Evolutionary conservation across 495 filamentous ascomycete species (phyloP).

Genomic region (Choiromyces venosus): DNA sequence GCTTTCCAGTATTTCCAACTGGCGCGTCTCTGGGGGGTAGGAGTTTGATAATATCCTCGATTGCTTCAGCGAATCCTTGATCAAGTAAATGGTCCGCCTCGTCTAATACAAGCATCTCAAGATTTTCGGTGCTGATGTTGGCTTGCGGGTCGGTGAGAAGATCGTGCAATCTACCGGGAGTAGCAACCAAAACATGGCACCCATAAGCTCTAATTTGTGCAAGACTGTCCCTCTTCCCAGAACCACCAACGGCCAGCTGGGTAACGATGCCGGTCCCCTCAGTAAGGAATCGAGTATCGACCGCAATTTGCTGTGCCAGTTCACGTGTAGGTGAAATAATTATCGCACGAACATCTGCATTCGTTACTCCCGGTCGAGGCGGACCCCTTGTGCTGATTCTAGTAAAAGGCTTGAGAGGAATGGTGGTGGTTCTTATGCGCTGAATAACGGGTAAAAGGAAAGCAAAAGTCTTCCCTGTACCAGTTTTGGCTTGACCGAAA

Average conservation of each 20-base stretch:
- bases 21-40: constrained; percentile 56
- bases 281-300: constrained; percentile 69
- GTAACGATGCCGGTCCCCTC: constrained; percentile 63
- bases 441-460: constrained; percentile 75
- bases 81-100: constrained; percentile 93
- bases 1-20: constrained; percentile 43
- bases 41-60: constrained; percentile 60
- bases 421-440: constrained; percentile 53
- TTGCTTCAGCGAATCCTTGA: constrained; percentile 75
- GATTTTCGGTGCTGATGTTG: constrained; percentile 63
- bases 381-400: constrained; percentile 45
- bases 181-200: constrained; percentile 85
- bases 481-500: constrained; percentile 80
- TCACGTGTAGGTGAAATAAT: constrained; percentile 93
- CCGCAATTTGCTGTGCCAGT: constrained; percentile 88
- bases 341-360: constrained; percentile 70
- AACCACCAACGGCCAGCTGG: constrained; percentile 86
- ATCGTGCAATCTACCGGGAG: constrained; percentile 83
- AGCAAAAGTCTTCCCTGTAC: constrained; percentile 81
- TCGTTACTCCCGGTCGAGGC: constrained; percentile 30
- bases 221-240: constrained; percentile 62
- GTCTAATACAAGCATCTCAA: constrained; percentile 80
- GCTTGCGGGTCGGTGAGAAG: constrained; percentile 64
- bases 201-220: constrained; percentile 60
- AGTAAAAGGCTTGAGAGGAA: constrained; percentile 25